phyloP scores from a whole-genome alignment of 169 alveolate genomes.

The Fabrea salina region DNA sequence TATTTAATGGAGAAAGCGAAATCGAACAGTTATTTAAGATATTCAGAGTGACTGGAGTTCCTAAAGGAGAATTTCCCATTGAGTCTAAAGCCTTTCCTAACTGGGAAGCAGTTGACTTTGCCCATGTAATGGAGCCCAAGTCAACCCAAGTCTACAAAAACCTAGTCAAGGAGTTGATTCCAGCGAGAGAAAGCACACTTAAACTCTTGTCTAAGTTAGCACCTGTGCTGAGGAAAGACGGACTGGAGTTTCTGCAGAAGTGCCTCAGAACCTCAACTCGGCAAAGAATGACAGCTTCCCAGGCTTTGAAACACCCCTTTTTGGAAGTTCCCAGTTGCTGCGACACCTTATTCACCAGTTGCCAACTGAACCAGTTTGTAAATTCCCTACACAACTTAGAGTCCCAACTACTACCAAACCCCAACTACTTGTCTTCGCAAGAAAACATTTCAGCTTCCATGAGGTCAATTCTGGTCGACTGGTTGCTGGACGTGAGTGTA shows the following conservation, averaged over 20 bases:
- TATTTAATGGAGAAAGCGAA: slow-evolving; percentile 77
- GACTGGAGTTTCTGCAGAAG: slow-evolving; percentile 53
- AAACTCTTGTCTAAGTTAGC: slow-evolving; percentile 40
- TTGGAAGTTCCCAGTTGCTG: slow-evolving; percentile 36
- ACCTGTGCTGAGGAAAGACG: slow-evolving; percentile 50
- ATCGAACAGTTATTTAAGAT: slow-evolving; percentile 63
- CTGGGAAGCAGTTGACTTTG: slow-evolving; percentile 35
- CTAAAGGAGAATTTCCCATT: slow-evolving; percentile 47
- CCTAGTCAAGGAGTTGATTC: slow-evolving; percentile 21
- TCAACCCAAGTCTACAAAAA: slow-evolving; percentile 32
- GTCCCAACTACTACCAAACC: not conserved
- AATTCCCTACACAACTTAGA: not conserved
- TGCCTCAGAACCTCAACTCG: slow-evolving; percentile 53
- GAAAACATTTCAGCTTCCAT: slow-evolving; percentile 64
- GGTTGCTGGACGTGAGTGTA: slow-evolving; percentile 81
- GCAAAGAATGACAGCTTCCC: slow-evolving; percentile 62
- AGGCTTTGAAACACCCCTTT: slow-evolving; percentile 77
- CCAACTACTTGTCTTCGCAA: slow-evolving; percentile 45
- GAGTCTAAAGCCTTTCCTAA: slow-evolving; percentile 34
- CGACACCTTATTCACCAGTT: not conserved
- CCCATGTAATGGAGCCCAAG: not conserved
- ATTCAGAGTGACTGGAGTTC: slow-evolving; percentile 69
- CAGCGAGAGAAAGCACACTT: slow-evolving; percentile 44
- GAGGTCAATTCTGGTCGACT: slow-evolving; percentile 82
- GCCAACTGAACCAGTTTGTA: not conserved